Base-by-base conservation (phyloP, 768 basidiomycete species). In the Boletus sp. region DNA sequence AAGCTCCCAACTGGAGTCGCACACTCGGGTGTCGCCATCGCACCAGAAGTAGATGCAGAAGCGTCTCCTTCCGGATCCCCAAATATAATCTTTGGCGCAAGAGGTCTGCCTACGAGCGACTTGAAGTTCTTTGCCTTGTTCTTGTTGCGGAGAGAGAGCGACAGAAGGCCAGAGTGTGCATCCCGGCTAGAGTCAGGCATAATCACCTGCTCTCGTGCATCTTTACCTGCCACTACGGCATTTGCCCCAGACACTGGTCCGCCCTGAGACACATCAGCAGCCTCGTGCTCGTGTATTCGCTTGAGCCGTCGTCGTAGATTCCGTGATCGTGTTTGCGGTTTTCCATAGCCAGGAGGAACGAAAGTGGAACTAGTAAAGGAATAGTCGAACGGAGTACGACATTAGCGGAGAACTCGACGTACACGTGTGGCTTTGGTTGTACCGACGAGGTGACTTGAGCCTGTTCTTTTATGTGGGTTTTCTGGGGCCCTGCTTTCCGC, bases 101-200 rank as follows among this genome's bases (percentile, higher is more conserved):
- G 76, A 47, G 49, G 76, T 65, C 37, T 70, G 45, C 69, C 59
- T 68, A 84, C 75, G 7, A 79, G 71, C 46, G 79, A 73, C 60
- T 78, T 83, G 69, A 85, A 88, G 19, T 82, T 83, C 53, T 81
- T 85, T 42, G 79, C 81, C 68, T 90, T 90, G 69, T 88, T 90
- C 69, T 87, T 89, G 66, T 87, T 90, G 41, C 80, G 75, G 21
- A 88, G 69, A 0, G 81, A 81, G 39, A 80, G 73, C 54, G 58
- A 65, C 14, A 79, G 77, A 23, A 80, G 73, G 11, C 44, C 14
- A 50, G 41, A 1, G 23, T 40, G 32, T 7, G 32, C 42, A 9
- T 56, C 55, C 65, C 42, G 75, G 55, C 41, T 15, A 2, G 14
- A 65, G 53, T 32, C 45, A n/a, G 33, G 51, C 32, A 35, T 34